Conservation (phyloP, 257 asterid genomes). For the Nicotiana undulata region DNA sequence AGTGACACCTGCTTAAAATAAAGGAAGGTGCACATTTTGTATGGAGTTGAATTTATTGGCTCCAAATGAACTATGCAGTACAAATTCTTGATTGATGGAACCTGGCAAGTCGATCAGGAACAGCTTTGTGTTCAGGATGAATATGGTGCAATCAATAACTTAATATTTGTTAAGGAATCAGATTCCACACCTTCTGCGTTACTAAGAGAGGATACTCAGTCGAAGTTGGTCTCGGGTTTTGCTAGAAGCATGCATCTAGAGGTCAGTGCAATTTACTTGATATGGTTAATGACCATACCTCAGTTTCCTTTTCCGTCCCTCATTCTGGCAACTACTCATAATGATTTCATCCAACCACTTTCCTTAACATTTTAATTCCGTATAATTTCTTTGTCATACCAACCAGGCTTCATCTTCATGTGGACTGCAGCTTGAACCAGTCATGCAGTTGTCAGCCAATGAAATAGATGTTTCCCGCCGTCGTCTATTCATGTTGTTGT, state of each 20-base stretch:
- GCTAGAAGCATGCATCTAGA: conserved; percentile 1
- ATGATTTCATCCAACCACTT: neutral
- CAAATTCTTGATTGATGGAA: conserved; percentile 59
- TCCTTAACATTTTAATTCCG: neutral
- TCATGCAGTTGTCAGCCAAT: conserved; percentile 19
- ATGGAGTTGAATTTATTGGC: conserved; percentile 4
- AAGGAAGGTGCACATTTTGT: neutral
- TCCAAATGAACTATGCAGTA: conserved; percentile 34
- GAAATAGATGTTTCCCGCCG: conserved; percentile 39
- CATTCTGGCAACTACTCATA: neutral
- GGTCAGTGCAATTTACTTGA: conserved; percentile 21
- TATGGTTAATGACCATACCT: neutral
- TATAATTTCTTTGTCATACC: conserved; percentile 9
- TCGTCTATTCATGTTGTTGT: conserved; percentile 39
- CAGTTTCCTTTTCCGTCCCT: neutral
- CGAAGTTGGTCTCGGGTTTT: conserved; percentile 16
- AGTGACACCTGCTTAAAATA: neutral
- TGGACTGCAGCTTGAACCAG: conserved; percentile 11
- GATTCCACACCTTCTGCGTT: conserved; percentile 14
- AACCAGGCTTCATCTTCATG: conserved; percentile 41
- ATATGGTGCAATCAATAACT: conserved; percentile 43
- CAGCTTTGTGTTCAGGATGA: conserved; percentile 44
- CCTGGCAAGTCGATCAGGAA: conserved; percentile 55
- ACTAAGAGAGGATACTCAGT: conserved; percentile 17
- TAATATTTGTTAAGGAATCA: conserved; percentile 30